These are phyloP conservation scores for Globisporangium megalacanthum DNA, from an alignment of 352 stramenopile species.

Conservation along the genomic window DNA sequence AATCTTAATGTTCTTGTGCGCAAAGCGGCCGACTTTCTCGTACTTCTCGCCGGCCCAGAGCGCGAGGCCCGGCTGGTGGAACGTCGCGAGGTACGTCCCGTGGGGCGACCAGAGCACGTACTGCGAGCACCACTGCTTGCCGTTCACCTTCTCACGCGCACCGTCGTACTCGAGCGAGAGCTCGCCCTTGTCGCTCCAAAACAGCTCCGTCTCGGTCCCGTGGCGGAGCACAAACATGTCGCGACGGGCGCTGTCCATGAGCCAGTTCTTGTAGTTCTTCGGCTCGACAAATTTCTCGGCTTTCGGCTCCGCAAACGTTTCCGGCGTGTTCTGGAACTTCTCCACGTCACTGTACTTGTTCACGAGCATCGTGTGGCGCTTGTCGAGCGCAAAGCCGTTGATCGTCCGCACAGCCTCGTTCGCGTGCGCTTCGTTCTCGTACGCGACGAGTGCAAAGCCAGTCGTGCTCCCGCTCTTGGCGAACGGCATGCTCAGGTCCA, in stretches of 20 bases:
- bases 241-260: constrained; percentile 87
- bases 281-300: constrained; percentile 86
- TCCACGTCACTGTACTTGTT: constrained; percentile 89
- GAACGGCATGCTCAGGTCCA: constrained; percentile 82
- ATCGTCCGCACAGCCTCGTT: constrained; percentile 79
- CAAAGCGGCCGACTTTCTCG: constrained; percentile 96
- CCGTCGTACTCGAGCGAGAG: constrained; percentile 93
- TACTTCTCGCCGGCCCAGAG: constrained; percentile 97
- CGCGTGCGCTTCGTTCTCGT: constrained; percentile 65
- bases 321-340: constrained; percentile 64
- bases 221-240: constrained; percentile 96
- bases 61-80: constrained; percentile 95
- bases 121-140: constrained; percentile 97
- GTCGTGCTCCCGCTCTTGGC: constrained; percentile 46
- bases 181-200: constrained; percentile 92
- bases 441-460: constrained; percentile 82
- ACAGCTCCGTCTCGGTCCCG: constrained; percentile 95
- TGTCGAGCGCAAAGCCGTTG: constrained; percentile 93
- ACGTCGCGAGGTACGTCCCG: constrained; percentile 97
- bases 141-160: constrained; percentile 92
- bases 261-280: constrained; percentile 92
- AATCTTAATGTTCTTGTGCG: constrained; percentile 93
- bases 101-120: constrained; percentile 97
- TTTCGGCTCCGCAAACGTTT: constrained; percentile 77
- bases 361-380: constrained; percentile 95